Evolutionary conservation across 495 filamentous ascomycete genomes (phyloP).

Genomic region (Penicillium psychrofluorescens): DNA sequence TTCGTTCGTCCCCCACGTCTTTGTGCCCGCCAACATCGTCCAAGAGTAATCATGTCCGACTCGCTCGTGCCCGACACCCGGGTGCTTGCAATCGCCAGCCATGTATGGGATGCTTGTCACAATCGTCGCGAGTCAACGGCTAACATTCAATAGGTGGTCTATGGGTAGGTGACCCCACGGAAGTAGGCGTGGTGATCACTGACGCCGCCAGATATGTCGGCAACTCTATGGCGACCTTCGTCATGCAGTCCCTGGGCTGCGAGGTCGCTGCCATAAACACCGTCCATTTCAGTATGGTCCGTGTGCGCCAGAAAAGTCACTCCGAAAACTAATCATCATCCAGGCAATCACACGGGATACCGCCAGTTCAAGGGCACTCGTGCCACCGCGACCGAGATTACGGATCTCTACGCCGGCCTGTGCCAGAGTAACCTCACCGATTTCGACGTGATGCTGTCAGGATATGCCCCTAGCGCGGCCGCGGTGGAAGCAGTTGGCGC

Average conservation of each 20-base stretch:
- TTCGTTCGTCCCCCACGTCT: too few species aligned
- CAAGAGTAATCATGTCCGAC: slow-evolving; percentile 22
- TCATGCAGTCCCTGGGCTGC: slow-evolving; percentile 86
- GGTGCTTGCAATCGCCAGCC: slow-evolving; percentile 91
- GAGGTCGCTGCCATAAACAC: slow-evolving; percentile 92
- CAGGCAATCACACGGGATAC: slow-evolving; percentile 93
- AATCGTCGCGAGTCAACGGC: slow-evolving; percentile 1
- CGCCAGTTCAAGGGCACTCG: slow-evolving; percentile 75
- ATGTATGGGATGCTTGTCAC: slow-evolving; percentile 58
- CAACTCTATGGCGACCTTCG: slow-evolving; percentile 89
- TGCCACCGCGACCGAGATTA: slow-evolving; percentile 73
- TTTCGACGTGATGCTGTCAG: slow-evolving; percentile 88
- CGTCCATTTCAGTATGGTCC: slow-evolving; percentile 76
- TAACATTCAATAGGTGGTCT: slow-evolving; percentile 56
- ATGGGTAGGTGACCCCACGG: slow-evolving; percentile 50
- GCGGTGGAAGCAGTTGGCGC: slow-evolving; percentile 75
- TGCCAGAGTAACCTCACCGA: slow-evolving; percentile 72
- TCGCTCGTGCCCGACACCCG: slow-evolving; percentile 67
- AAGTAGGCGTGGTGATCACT: slow-evolving; percentile 3
- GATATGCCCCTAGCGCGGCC: slow-evolving; percentile 81
- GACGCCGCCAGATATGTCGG: slow-evolving; percentile 71
- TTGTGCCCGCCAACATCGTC: too few species aligned
- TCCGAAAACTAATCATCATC: slow-evolving; percentile 1
- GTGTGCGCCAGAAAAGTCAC: too few species aligned
- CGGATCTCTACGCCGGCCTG: slow-evolving; percentile 76